phyloP scores from a whole-genome alignment of 1,284 basidiomycete genomes.

The Volvariella surrecta region DNA sequence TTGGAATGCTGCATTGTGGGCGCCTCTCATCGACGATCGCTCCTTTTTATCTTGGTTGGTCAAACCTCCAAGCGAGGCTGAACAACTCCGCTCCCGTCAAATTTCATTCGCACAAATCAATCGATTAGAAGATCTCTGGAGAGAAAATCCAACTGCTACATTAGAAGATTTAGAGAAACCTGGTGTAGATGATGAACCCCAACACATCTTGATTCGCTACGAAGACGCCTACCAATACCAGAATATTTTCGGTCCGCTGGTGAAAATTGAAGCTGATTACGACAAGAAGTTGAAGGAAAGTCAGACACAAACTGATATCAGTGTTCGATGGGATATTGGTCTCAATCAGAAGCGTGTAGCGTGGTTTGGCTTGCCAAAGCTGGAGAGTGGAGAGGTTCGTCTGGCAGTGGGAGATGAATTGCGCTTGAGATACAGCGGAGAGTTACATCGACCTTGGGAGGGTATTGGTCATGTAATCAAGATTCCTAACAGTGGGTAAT shows the following conservation, averaged over 20 bases:
- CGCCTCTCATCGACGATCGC: conserved; percentile 96
- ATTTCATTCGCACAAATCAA: conserved; percentile 97
- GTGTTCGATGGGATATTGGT: conserved; percentile 95
- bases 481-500: conserved; percentile 88
- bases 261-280: conserved; percentile 99
- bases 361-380: conserved; percentile 93
- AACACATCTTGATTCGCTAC: conserved; percentile 84
- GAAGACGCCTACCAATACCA: conserved; percentile 99
- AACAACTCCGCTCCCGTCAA: conserved; percentile 91
- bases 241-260: conserved; percentile 96
- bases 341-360: conserved; percentile 97
- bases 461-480: conserved; percentile 98
- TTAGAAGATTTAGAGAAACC: conserved; percentile 96
- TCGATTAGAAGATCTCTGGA: conserved; percentile 96
- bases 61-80: conserved; percentile 92
- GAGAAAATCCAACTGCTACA: conserved; percentile 91
- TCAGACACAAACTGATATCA: conserved; percentile 96
- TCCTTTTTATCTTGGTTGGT: conserved; percentile 99
- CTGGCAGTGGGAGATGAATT: conserved; percentile 97
- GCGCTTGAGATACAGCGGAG: conserved; percentile 83
- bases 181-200: conserved; percentile 94
- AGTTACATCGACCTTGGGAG: conserved; percentile 90
- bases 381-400: conserved; percentile 97
- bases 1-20: conserved; percentile 98
- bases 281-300: conserved; percentile 97